Base-by-base conservation (phyloP, 1,284 basidiomycete genomes). In the Puccinia polysora region DNA sequence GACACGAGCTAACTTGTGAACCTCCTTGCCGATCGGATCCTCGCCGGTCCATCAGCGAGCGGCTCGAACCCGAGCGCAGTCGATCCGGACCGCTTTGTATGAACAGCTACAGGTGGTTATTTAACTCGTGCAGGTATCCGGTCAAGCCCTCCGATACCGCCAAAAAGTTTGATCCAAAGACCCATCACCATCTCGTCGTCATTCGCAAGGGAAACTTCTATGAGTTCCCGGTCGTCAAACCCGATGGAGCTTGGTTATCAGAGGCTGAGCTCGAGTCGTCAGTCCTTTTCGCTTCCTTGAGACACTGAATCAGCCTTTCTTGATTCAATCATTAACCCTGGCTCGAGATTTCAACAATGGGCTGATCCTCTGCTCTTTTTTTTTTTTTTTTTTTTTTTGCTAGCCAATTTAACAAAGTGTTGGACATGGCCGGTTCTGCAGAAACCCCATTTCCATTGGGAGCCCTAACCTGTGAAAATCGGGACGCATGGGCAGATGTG, bases 71-170 rank as follows among this genome's bases (percentile, higher is more conserved):
- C 1, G 95, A 98, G 78, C 92, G 88, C 81, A 86, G 89, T 56
- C 87, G 88, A 67, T 86, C 86, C 0, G 84, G 84, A 18, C 91
- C 94, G 1, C 83, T 98, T n/a, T 89, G 89, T 81, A 95, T 95
- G 90, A 84, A 84, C 2, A 92, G 91, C n/a, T 97, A 95, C 85
- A 88, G 91, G 80, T 94, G 91, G 88, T 84, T 93, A 84, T 97
- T 98, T 86, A 96, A 97, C 81, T 84, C 92, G 3, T 87, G 85
- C 53, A 87, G 95, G 32, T 88, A 93, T 79, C 96, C 95, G 2
- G 84, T 84, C 69, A 87, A 88, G 76, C 89, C 89, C 0, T 86
- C 87, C 7, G 95, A 98, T 79, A 89, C 86, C 0, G 91, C 91
- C 3, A 81, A 82, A 73, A 93, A 93, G 80, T 95, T 91, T 80